Base-by-base conservation (phyloP, 2,329 filamentous ascomycete species). In the Fusarium equiseti region DNA sequence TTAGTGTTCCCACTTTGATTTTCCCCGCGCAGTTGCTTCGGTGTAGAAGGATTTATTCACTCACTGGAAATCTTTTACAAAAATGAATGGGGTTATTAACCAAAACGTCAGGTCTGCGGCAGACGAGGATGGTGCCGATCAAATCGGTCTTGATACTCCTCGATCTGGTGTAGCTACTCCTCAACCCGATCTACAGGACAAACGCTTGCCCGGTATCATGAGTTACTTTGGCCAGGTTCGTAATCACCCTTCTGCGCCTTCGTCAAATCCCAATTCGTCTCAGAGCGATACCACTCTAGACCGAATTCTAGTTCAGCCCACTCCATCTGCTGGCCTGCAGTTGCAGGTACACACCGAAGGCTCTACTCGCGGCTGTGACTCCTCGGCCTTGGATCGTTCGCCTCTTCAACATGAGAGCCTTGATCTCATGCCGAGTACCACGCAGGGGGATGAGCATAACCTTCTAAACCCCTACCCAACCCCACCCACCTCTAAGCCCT, bases 221-320 rank as follows among this genome's bases (percentile, higher is more conserved):
- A 97, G 92, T 87, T 98, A 96, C 87, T 97, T 98, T 88, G 92
- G 92, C 86, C 96, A 99, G 95, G 96, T 99, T 97, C 91, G 96
- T 98, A 88, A 89, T 87, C 89, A 88, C 86, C 89, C 90, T 90
- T 87, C 88, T 87, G 80, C 60, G 66, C 70, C 66, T 71, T 74
- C 67, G 69, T 80, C 81, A 81, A 76, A 79, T 80, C 74, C 81
- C 77, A 78, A 77, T 79, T 76, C 71, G 76, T 79, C 79, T 76
- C 81, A 80, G 75, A 80, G 67, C 69, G 60, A 71, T 71, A 60
- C 62, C 60, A 63, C 73, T 66, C 66, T 66, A 68, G 71, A 73
- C 54, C 70, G 71, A 63, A 70, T 63, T 63, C 59, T 63, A 71
- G 59, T 54, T 59, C 62, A 74, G 60, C 68, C 78, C 76, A 70